Base-by-base conservation (phyloP, 2,329 filamentous ascomycete genomes). In the Phyllosticta capitalensis region DNA sequence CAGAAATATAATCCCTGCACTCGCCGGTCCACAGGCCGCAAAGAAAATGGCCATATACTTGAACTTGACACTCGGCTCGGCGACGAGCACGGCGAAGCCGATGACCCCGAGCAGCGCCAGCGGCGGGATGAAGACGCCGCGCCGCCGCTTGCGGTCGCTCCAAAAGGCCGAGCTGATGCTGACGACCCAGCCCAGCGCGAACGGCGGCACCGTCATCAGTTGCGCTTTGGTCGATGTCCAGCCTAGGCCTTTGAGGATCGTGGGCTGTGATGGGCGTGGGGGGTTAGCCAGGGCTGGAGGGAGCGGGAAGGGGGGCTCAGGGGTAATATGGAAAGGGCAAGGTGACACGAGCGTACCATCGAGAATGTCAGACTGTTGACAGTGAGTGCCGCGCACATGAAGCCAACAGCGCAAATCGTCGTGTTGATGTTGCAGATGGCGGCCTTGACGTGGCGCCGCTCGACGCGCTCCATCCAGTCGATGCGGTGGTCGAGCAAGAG, bases 341-440 rank as follows among this genome's bases (percentile, higher is more conserved):
- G n/a, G n/a, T n/a, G n/a, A n/a, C n/a, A 22, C 2, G 2, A 14
- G 59, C 67, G 64, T 65, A 72, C 71, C 70, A 74, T 68, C 63
- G 74, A 74, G 0, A 74, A 64, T 1, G 71, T 70, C 33, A 74
- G 72, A 24, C 71, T 70, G 60, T 84, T 81, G 1, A 85, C 81
- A 0, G 81, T 83, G 65, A 84, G 79, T 69, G 84, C 84, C 72
- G 83, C 80, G 65, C 78, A 73, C 71, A 84, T 82, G 74, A 83
- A 84, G 6, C 81, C 81, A 5, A 78, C 66, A 1, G 80, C 81
- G 66, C 81, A 84, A 49, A 82, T 79, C 66, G 81, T 80, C 71
- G 82, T 84, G 70, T 83, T 82, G 66, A 84, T 76, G 70, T 81
- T 82, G 55, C 78, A 64, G 19, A 84, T 66, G 3, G 80, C 79